phyloP scores from a whole-genome alignment of 176 grass and related monocot species.

The Eragrostis curvula region DNA sequence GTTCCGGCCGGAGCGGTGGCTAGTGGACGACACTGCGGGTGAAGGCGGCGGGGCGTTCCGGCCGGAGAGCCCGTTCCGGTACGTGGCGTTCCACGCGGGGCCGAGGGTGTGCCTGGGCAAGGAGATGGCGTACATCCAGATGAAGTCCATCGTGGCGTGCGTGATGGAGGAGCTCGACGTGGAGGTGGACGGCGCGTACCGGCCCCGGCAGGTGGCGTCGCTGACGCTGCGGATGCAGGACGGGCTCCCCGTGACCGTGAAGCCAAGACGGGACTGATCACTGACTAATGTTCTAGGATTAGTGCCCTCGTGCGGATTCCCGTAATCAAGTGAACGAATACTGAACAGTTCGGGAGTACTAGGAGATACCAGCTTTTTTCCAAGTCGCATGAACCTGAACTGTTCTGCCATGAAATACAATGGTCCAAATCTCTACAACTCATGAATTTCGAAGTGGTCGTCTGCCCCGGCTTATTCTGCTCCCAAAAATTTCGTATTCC shows the following conservation, averaged over 20 bases:
- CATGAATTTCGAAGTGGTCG: too few relatives aligned
- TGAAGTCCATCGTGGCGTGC: constrained; percentile 70
- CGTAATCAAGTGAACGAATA: too few relatives aligned
- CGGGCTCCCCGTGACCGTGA: constrained; percentile 56
- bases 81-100: constrained; percentile 65
- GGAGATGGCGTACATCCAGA: constrained; percentile 84
- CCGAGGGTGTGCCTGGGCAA: constrained; percentile 76
- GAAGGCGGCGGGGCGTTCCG: constrained; percentile 42
- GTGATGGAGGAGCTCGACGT: constrained; percentile 53
- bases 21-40: constrained; percentile 28
- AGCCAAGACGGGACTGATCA: constrained; percentile 11
- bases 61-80: constrained; percentile 66
- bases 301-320: background rate
- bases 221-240: constrained; percentile 68
- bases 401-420: too few relatives aligned
- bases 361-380: too few relatives aligned
- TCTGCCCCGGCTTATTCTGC: too few relatives aligned
- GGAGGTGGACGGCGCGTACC: constrained; percentile 25
- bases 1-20: constrained; percentile 73
- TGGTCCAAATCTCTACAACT: too few relatives aligned
- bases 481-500: too few relatives aligned
- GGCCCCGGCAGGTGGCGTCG: constrained; percentile 39
- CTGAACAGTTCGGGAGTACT: too few relatives aligned
- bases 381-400: too few relatives aligned
- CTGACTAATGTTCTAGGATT: background rate